A percentile compares a stretch with the other conserved stretches of the same genome.
Conservation (phyloP, 2,329 filamentous ascomycete genomes). For the Escovopsis sp. region DNA sequence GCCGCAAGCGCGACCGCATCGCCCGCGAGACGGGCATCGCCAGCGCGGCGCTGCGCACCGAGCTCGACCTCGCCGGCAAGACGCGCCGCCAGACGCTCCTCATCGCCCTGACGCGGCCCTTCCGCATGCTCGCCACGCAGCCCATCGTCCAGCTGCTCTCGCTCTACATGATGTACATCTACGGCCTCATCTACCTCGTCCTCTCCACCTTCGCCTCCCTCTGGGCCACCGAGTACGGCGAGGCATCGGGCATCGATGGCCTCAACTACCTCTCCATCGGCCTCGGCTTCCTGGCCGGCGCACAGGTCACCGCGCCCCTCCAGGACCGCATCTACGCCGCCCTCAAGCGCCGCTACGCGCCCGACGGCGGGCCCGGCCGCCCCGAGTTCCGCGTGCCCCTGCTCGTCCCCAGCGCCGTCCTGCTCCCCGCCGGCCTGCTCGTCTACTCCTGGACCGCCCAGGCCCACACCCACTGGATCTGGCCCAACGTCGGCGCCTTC, state of each 20-base stretch:
- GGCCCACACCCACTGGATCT: slow-evolving; percentile 28
- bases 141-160: slow-evolving; percentile 54
- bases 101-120: slow-evolving; percentile 49
- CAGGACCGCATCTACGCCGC: slow-evolving; percentile 31
- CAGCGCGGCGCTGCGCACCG: slow-evolving; percentile 31
- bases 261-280: slow-evolving; percentile 18
- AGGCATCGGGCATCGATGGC: slow-evolving; percentile 34
- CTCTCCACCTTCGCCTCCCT: slow-evolving; percentile 35
- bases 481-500: slow-evolving; percentile 27
- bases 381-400: slow-evolving; percentile 30
- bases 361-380: slow-evolving; percentile 18
- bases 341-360: slow-evolving; percentile 25
- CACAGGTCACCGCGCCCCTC: slow-evolving; percentile 26
- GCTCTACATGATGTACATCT: slow-evolving; percentile 50
- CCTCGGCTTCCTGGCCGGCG: slow-evolving; percentile 15
- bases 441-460: slow-evolving; percentile 32
- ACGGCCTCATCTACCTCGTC: slow-evolving; percentile 44
- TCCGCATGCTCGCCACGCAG: slow-evolving; percentile 43
- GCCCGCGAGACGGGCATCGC: slow-evolving; percentile 34
- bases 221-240: slow-evolving; percentile 43
- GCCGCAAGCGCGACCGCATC: slow-evolving; percentile 41
- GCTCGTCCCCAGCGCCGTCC: slow-evolving; percentile 25
- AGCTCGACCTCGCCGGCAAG: slow-evolving; percentile 33
- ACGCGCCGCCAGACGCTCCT: slow-evolving; percentile 25
- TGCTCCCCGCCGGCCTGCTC: slow-evolving; percentile 29